Conservation (phyloP, 495 filamentous ascomycete species). For the Talaromyces borbonicus region DNA sequence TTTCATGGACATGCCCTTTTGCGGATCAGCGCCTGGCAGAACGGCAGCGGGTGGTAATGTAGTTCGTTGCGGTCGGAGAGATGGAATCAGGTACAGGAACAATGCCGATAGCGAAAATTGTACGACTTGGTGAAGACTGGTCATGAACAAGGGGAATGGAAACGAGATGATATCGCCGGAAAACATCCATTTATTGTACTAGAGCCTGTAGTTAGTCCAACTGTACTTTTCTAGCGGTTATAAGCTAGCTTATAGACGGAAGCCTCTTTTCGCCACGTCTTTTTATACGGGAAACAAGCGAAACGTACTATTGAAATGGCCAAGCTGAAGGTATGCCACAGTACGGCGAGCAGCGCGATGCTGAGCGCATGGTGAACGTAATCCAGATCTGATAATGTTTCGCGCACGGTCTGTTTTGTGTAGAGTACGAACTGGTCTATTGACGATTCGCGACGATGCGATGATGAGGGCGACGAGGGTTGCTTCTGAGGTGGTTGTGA, state of each 20-base stretch:
- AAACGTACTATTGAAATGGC: constrained; percentile 68
- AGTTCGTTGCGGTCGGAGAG: constrained; percentile 48
- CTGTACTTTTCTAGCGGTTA: too few relatives aligned
- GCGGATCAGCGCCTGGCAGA: constrained; percentile 30
- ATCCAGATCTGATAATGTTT: constrained; percentile 36
- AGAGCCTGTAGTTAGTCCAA: too few relatives aligned
- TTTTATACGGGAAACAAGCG: not conserved
- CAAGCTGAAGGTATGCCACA: constrained; percentile 79
- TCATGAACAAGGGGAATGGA: constrained; percentile 76
- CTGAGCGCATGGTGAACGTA: constrained; percentile 50
- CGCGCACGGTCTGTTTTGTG: not conserved
- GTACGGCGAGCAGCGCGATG: constrained; percentile 59
- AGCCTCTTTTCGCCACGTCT: too few relatives aligned
- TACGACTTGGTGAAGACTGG: constrained; percentile 74
- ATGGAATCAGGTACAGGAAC: constrained; percentile 64
- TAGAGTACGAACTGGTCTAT: not conserved
- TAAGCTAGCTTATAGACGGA: too few relatives aligned
- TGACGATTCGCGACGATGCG: not conserved
- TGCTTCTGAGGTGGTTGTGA: not conserved
- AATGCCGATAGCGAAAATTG: constrained; percentile 67
- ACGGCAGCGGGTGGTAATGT: constrained; percentile 24
- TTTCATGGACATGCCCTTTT: constrained; percentile 60
- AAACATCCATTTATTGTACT: constrained; percentile 98
- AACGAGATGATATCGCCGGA: constrained; percentile 58
- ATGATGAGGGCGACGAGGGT: not conserved